Percentiles rank a stretch among this genome's conserved stretches.
These are phyloP conservation scores for Discostella stelligeroides DNA, from an alignment of 108 stramenopile species.

Conservation along the genomic window DNA sequence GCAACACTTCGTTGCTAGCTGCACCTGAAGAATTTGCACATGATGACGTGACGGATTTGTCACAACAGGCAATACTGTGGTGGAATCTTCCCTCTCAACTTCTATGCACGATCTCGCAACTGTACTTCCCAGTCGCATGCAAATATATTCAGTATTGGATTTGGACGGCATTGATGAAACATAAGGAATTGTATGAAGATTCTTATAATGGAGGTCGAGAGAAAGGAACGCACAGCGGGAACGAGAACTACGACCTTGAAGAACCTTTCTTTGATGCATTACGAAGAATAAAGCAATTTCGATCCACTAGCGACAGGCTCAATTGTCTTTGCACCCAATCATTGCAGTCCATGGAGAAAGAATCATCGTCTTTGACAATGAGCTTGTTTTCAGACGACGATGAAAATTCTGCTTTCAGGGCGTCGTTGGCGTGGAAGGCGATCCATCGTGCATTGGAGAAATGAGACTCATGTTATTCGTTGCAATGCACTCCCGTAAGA, in stretches of 20 bases:
- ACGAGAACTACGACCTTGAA: not conserved
- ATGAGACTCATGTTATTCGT: not conserved
- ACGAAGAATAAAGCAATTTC: conserved; percentile 22
- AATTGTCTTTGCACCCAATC: not conserved
- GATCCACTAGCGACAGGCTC: conserved; percentile 31
- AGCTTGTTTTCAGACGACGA: not conserved
- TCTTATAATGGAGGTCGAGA: not conserved
- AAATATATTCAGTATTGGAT: conserved; percentile 33
- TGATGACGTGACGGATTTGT: too few species aligned
- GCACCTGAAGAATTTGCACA: too few species aligned
- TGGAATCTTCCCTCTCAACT: conserved; percentile 40
- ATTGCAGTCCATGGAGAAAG: conserved; percentile 10
- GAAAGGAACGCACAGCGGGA: not conserved
- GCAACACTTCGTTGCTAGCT: not conserved
- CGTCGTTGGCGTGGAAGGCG: conserved; percentile 31
- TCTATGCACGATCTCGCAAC: conserved; percentile 29
- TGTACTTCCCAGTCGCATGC: conserved; percentile 28
- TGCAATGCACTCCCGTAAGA: too few species aligned
- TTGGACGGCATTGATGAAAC: conserved; percentile 10
- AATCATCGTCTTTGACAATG: not conserved
- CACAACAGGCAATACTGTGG: conserved; percentile 17
- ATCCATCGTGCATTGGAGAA: conserved; percentile 16
- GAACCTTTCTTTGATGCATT: conserved; percentile 17
- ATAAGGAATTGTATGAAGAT: conserved; percentile 17
- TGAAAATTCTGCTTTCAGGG: conserved; percentile 18